Conservation (phyloP, 75 land plant genomes). For the Pinus taeda region DNA sequence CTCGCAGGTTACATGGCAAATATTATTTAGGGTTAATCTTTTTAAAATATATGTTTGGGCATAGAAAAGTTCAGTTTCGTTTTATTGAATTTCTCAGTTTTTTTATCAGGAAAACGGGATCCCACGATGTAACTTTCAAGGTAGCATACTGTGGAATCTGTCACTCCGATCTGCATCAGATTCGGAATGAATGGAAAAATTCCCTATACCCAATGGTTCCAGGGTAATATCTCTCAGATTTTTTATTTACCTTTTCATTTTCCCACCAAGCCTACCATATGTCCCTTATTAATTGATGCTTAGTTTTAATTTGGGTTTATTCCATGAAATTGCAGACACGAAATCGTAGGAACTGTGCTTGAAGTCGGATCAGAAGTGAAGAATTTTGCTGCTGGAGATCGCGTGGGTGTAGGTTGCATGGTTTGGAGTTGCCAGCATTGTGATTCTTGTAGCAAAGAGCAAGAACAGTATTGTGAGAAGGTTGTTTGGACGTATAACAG, state of each 20-base stretch:
- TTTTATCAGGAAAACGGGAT: slow-evolving; percentile 21
- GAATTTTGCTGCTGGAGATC: slow-evolving; percentile 65
- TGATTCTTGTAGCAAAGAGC: slow-evolving; percentile 9
- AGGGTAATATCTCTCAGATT: slow-evolving; percentile 13
- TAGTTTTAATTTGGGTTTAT: background rate
- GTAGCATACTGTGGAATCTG: slow-evolving; percentile 42
- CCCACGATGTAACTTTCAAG: slow-evolving; percentile 30
- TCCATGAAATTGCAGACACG: background rate
- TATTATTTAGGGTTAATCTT: too few relatives aligned
- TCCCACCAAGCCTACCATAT: background rate
- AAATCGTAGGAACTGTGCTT: slow-evolving; percentile 45
- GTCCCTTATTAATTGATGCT: background rate
- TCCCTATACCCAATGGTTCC: slow-evolving; percentile 31
- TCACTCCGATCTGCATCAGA: slow-evolving; percentile 34
- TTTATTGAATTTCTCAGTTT: too few relatives aligned
- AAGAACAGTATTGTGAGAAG: background rate
- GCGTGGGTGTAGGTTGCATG: slow-evolving; percentile 72
- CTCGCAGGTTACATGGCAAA: slow-evolving; percentile 16
- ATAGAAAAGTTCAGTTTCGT: too few relatives aligned
- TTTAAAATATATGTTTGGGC: too few relatives aligned
- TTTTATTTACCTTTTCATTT: background rate
- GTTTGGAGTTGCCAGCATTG: slow-evolving; percentile 26
- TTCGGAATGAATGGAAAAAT: slow-evolving; percentile 26
- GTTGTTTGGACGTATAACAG: slow-evolving; percentile 14
- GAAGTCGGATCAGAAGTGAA: slow-evolving; percentile 66